Base-by-base conservation (phyloP, 2,329 filamentous ascomycete species). In the Zarea fungicola region DNA sequence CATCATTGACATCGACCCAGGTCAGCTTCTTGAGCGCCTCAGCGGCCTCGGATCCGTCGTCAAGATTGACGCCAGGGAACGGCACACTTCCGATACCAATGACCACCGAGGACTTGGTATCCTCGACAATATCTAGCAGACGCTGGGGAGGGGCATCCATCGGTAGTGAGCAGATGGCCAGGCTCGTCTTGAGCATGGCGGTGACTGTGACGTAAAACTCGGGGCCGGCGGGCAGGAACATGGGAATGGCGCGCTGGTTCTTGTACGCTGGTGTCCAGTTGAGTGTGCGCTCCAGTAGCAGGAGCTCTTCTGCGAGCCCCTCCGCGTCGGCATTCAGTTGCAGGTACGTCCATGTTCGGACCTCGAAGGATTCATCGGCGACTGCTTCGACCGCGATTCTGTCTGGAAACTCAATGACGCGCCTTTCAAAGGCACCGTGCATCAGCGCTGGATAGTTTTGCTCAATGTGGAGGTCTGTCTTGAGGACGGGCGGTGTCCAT, bases 61-160 rank as follows among this genome's bases (percentile, higher is more conserved):
- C 25, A 7, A 51, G 31, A 42, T 63, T 60, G 9, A 62, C 45
- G 21, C 62, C 62, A 14, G 43, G 43, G 60, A 64, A 16, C 57
- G 34, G 3, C 58, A 55, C 13, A 60, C 51, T 42, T 14, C 50
- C 50, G 26, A 50, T 23, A n/a, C 49, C 42, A 61, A 54, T 40
- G 25, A 51, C 42, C 6, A 44, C 44, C 3, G 49, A 45, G 13
- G 49, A 44, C 22, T 25, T 44, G 6, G 42, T 42, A 34, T 51
- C 49, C 22, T 37, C 23, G n/a, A 48, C 39, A 16, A 51, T 48
- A 25, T 48, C 39, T 4, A 44, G 32, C 10, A 51, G 44, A 13
- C 49, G 43, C 18, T 48, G 41, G 3, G 42, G 41, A 9, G 49
- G 49, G 5, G 49, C 49, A 26, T 51, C 49, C 31, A 48, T 42